Evolutionary conservation across 2,329 filamentous ascomycete species (phyloP), one percentile per base, ranked within the genome.

Genomic region (Aspergillus puulaauensis): DNA sequence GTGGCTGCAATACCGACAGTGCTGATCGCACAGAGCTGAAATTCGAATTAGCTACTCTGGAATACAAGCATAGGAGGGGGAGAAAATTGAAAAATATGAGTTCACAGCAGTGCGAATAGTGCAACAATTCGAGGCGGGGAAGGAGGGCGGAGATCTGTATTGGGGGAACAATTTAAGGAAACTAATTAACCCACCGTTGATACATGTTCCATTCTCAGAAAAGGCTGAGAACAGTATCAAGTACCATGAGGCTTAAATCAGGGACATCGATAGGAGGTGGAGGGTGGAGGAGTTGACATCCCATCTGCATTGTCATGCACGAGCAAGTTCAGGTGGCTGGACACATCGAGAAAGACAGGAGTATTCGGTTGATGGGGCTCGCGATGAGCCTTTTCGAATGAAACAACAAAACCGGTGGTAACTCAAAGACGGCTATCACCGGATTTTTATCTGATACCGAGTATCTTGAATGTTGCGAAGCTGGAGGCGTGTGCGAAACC

Each of bases 21-120:
- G 77, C 83, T 83, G 71, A 84, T 77, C 68, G 85, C 85, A 83
- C 83, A 86, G 67, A 87, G 80, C 84, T 86, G 66, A 50, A 47
- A 31, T 37, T 24, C 5, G 39, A 39, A 31, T 41, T 24, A 54
- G 45, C 52, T 17, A 55, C 51, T 23, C n/a, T n/a, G 23, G 14
- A 33, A 19, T 9, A n/a, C 35, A 53, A 41, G 24, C 4, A 35
- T 35, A 43, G 11, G 41, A 21, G 24, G 43, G 23, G 11, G 49
- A n/a, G 17, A 9, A 27, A 35, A 44, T 21, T n/a, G 52, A 15
- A 11, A 11, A 9, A 35, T 45, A 40, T 27, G 21, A 45, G n/a
- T 27, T 24, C 19, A 33, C 19, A 33, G 17, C 9, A 37, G n/a
- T n/a, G 43, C 45, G 37, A 33, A 45, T n/a, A 37, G 39, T n/a